Percentiles rank a stretch among this genome's conserved stretches.
These are phyloP conservation scores for cucumber (Cucumis sativus) DNA, from an alignment of 306 rosid genomes.

Conservation along the genomic window Cucumber_9930_V3 NC_026657.2:37233501-37234000, in stretches of 20 bases:
- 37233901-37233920: slow-evolving; percentile 15
- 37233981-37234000: slow-evolving; percentile 35
- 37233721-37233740: slow-evolving; percentile 10
- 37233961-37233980: slow-evolving; percentile 19
- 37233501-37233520: no score
- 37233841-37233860: slow-evolving; percentile 23
- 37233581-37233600: slow-evolving; percentile 31
- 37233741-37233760: slow-evolving; percentile 32
- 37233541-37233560: background rate
- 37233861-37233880: slow-evolving; percentile 21
- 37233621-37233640: slow-evolving; percentile 64
- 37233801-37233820: slow-evolving; percentile 57
- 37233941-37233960: slow-evolving; percentile 19
- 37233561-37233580: slow-evolving; percentile 50
- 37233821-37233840: slow-evolving; percentile 19
- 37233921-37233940: slow-evolving; percentile 6
- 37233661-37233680: slow-evolving; percentile 63
- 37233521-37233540: background rate
- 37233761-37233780: slow-evolving; percentile 56
- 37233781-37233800: slow-evolving; percentile 47
- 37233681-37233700: slow-evolving; percentile 25
- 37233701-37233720: background rate
- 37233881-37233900: slow-evolving; percentile 23
- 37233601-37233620: slow-evolving; percentile 62
- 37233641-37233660: slow-evolving; percentile 57